These are phyloP conservation scores for Rhizodiscina lignyota DNA, from an alignment of 495 filamentous ascomycete genomes.

Conservation along the genomic window DNA sequence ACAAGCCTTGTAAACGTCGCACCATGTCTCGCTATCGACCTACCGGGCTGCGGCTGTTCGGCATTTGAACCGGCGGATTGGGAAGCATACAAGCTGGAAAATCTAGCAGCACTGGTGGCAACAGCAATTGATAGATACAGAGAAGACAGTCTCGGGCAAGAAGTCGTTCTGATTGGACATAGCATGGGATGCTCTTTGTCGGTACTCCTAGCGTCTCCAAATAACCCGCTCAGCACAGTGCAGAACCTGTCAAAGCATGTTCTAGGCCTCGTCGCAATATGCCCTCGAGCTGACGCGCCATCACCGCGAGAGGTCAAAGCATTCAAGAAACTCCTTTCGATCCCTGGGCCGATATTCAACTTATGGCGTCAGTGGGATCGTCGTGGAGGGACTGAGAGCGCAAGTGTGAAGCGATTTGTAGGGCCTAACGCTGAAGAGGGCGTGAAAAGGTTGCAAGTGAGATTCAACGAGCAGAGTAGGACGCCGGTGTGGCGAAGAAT, in stretches of 20 bases:
- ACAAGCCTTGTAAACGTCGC: slow-evolving; percentile 69
- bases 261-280: slow-evolving; percentile 63
- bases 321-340: slow-evolving; percentile 34
- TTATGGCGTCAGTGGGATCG: slow-evolving; percentile 68
- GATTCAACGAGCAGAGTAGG: slow-evolving; percentile 68
- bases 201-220: slow-evolving; percentile 51
- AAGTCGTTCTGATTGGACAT: slow-evolving; percentile 69
- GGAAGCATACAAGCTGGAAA: slow-evolving; percentile 64
- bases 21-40: slow-evolving; percentile 77
- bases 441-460: slow-evolving; percentile 58
- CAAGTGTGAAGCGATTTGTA: slow-evolving; percentile 65
- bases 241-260: slow-evolving; percentile 39
- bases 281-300: slow-evolving; percentile 50
- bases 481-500: slow-evolving; percentile 74
- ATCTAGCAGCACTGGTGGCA: slow-evolving; percentile 56
- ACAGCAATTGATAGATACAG: slow-evolving; percentile 43
- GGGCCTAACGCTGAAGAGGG: slow-evolving; percentile 57
- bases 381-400: slow-evolving; percentile 57
- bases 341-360: slow-evolving; percentile 61
- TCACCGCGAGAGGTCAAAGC: slow-evolving; percentile 34
- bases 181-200: slow-evolving; percentile 76
- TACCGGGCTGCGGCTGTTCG: slow-evolving; percentile 77
- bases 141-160: slow-evolving; percentile 28
- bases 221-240: slow-evolving; percentile 21
- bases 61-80: slow-evolving; percentile 51